Percentiles rank a stretch among this genome's conserved stretches.
These are phyloP conservation scores for Zizania latifolia DNA, from an alignment of 176 grass and related monocot genomes.

Conservation along the genomic window DNA sequence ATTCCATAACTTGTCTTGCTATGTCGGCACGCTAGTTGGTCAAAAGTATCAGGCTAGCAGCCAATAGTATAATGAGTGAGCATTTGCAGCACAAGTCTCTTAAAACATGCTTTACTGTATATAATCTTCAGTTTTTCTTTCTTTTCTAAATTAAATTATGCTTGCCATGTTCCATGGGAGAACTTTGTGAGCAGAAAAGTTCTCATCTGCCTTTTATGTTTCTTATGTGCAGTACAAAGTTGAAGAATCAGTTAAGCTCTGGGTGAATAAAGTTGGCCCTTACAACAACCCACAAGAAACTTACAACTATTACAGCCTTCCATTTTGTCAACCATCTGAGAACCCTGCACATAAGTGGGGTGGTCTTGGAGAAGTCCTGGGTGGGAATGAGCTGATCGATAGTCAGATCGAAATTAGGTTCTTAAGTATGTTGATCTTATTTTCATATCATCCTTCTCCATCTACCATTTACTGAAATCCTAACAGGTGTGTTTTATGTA, in stretches of 20 bases:
- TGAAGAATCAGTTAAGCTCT: slow-evolving; percentile 73
- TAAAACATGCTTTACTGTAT: neutral
- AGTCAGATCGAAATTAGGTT: slow-evolving; percentile 92
- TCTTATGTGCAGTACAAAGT: slow-evolving; percentile 62
- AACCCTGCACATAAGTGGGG: slow-evolving; percentile 87
- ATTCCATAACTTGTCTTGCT: neutral
- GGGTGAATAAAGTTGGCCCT: slow-evolving; percentile 98
- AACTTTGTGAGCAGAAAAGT: neutral
- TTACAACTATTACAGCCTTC: slow-evolving; percentile 96
- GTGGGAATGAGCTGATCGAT: slow-evolving; percentile 93
- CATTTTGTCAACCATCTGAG: slow-evolving; percentile 78
- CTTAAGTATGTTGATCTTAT: slow-evolving; percentile 51
- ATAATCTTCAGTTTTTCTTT: slow-evolving; percentile 1
- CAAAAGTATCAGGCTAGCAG: too few relatives aligned
- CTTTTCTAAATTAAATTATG: slow-evolving; percentile 12
- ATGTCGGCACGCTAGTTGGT: neutral
- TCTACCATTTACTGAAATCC: neutral
- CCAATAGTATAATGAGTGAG: neutral
- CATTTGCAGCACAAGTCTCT: neutral
- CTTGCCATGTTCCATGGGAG: neutral
- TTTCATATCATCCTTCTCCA: slow-evolving; percentile 28
- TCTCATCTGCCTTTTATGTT: slow-evolving; percentile 18
- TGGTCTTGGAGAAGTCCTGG: slow-evolving; percentile 95
- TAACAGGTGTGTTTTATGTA: neutral
- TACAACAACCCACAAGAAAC: slow-evolving; percentile 99